Conservation (phyloP, 805 yeast species). For the Wickerhamomyces kurtzmanii region DNA sequence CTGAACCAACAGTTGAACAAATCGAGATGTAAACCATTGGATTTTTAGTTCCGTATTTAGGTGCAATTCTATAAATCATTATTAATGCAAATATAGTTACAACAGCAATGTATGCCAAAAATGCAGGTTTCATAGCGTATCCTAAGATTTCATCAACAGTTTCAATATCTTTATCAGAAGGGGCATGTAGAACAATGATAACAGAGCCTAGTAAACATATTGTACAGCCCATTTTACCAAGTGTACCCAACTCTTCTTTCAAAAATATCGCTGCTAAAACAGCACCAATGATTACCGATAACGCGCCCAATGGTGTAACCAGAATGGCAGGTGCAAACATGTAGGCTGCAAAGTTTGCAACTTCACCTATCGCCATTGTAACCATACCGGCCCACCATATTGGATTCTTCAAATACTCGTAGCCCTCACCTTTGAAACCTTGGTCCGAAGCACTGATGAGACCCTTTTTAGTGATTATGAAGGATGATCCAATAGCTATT, state of each 20-base stretch:
- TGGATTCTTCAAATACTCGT: constrained; percentile 71
- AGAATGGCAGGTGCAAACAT: constrained; percentile 91
- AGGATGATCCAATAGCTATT: constrained; percentile 83
- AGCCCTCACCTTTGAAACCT: constrained; percentile 65
- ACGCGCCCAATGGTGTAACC: constrained; percentile 88
- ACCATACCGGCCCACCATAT: constrained; percentile 92
- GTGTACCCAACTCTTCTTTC: constrained; percentile 77
- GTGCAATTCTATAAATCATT: constrained; percentile 80
- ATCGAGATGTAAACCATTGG: constrained; percentile 88
- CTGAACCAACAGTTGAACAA: constrained; percentile 85
- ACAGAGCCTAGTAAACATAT: constrained; percentile 83
- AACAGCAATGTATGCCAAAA: constrained; percentile 50
- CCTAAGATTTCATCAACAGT: constrained; percentile 82
- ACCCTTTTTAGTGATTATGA: constrained; percentile 84
- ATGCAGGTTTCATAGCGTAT: constrained; percentile 74
- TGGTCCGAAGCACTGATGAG: constrained; percentile 59
- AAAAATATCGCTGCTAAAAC: constrained; percentile 78
- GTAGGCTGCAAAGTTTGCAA: constrained; percentile 90
- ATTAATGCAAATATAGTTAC: constrained; percentile 64
- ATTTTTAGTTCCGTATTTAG: constrained; percentile 65
- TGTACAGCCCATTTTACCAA: constrained; percentile 91
- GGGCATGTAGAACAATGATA: constrained; percentile 84
- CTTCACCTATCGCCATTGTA: constrained; percentile 85
- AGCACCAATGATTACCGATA: constrained; percentile 86
- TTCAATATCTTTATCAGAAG: constrained; percentile 82